A percentile compares a stretch with the other conserved stretches of the same genome.
Evolutionary conservation across 768 basidiomycete genomes (phyloP).

Genomic region (Suillus cothurnatus): DNA sequence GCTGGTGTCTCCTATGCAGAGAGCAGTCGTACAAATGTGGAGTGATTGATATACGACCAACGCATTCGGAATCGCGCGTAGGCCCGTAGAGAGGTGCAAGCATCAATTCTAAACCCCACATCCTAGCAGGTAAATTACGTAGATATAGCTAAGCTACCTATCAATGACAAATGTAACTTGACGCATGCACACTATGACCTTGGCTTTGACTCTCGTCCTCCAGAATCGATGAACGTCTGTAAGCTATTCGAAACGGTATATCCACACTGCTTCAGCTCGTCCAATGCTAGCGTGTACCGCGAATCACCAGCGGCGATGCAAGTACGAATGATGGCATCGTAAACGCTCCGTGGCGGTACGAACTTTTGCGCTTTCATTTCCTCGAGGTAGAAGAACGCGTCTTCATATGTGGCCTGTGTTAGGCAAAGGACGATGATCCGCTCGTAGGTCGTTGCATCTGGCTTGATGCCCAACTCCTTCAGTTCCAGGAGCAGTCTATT

Average conservation of each 20-base stretch:
- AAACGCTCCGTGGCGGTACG: conserved; percentile 55
- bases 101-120: neutral
- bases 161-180: neutral
- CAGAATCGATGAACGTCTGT: conserved; percentile 34
- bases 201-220: conserved; percentile 15
- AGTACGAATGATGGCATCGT: conserved; percentile 59
- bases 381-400: conserved; percentile 87
- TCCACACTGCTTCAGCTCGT: conserved; percentile 71
- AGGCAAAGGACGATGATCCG: conserved; percentile 70
- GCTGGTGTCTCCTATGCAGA: neutral
- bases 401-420: conserved; percentile 74
- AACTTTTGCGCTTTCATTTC: conserved; percentile 75
- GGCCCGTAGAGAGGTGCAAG: neutral
- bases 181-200: neutral
- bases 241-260: conserved; percentile 41
- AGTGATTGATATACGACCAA: neutral
- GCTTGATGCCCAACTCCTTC: conserved; percentile 54
- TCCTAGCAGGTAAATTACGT: neutral
- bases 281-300: conserved; percentile 62
- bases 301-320: conserved; percentile 59
- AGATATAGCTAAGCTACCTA: conserved; percentile 1
- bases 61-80: neutral
- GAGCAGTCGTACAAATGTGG: neutral
- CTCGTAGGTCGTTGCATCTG: conserved; percentile 65
- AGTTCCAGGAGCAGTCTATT: conserved; percentile 69